Evolutionary conservation across 805 yeast species (phyloP).

Genomic region (Kluyveromyces aestuarii): DNA sequence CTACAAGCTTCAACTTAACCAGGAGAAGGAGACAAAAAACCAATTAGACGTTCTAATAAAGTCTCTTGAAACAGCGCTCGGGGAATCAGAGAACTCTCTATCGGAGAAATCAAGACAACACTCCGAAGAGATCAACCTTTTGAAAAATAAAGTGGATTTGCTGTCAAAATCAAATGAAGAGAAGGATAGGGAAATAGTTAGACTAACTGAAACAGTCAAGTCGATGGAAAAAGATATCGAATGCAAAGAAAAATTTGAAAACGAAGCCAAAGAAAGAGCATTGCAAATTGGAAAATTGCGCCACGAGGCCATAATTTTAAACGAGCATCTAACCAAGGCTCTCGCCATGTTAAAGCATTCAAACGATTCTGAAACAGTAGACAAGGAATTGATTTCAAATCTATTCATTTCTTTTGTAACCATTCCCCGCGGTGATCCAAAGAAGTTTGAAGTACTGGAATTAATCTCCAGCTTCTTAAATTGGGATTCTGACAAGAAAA

Average conservation of each 20-base stretch:
- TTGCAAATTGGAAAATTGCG: conserved; percentile 81
- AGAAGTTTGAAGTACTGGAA: conserved; percentile 85
- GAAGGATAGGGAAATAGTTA: conserved; percentile 10
- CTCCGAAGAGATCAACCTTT: conserved; percentile 16
- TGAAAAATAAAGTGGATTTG: conserved; percentile 9
- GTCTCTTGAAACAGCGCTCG: conserved; percentile 22
- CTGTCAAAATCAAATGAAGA: conserved; percentile 5
- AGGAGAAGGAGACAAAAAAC: conserved; percentile 6
- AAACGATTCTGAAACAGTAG: conserved; percentile 68
- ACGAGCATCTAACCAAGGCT: conserved; percentile 94
- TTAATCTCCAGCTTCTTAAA: conserved; percentile 72
- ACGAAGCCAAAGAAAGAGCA: conserved; percentile 59
- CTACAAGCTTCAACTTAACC: conserved; percentile 20
- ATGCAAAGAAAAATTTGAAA: conserved; percentile 34
- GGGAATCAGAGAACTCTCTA: conserved; percentile 25
- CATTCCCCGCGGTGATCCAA: conserved; percentile 86
- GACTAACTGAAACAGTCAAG: conserved; percentile 18
- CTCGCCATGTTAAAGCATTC: conserved; percentile 73
- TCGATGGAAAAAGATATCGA: conserved; percentile 15
- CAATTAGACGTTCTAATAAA: conserved; percentile 1
- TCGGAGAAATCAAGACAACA: conserved; percentile 7
- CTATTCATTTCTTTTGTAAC: conserved; percentile 75
- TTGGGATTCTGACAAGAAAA: conserved; percentile 78
- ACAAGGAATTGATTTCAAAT: conserved; percentile 82
- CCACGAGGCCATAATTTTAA: conserved; percentile 87